Base-by-base conservation (phyloP, 2,329 filamentous ascomycete species). In the Hypomyces perniciosus region DNA sequence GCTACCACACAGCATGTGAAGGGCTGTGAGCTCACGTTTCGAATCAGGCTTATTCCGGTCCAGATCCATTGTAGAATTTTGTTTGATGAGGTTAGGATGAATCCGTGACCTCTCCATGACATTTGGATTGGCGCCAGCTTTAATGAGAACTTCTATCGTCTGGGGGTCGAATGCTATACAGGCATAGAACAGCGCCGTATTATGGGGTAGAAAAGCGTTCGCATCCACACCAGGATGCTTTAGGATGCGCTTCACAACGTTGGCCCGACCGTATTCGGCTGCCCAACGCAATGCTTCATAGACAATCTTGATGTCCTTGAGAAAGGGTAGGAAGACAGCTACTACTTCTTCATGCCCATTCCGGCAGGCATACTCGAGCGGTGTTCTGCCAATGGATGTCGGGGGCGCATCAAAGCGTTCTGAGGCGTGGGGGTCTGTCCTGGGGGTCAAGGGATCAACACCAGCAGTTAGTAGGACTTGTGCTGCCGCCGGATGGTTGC, bases 401-500 rank as follows among this genome's bases (percentile, higher is more conserved):
- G 26, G 34, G 35, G 39, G 42, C 47, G 56, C 52, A 9, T 50
- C 50, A 38, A 50, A 57, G 4, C 12, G 30, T 4, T 2, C 2
- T 34, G 41, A 37, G 30, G 37, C 27, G 13, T 41, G 42, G 8
- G 62, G 56, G 6, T 46, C 20, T 4, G 57, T 59, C 48, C 65
- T 68, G 3, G 46, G 9, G 0, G 63, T 63, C 4, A 68, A 45
- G 0, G 68, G 65, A 35, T 67, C 53, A 1, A 68, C 65, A 8
- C 70, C 71, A 26, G 68, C 66, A 6, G 62, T 53, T 4, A 74
- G 52, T 3, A 73, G 55, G 1, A 59, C 48, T 12, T 48, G 53
- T 4, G 68, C 59, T 30, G 61, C 62, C 5, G 54, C 54, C 4
- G 53, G 46, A 49, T 66, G 61, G 35, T 69, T 69, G 7, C 54